phyloP scores from a whole-genome alignment of 306 rosid species.

The Prunus kanzakura region DNA sequence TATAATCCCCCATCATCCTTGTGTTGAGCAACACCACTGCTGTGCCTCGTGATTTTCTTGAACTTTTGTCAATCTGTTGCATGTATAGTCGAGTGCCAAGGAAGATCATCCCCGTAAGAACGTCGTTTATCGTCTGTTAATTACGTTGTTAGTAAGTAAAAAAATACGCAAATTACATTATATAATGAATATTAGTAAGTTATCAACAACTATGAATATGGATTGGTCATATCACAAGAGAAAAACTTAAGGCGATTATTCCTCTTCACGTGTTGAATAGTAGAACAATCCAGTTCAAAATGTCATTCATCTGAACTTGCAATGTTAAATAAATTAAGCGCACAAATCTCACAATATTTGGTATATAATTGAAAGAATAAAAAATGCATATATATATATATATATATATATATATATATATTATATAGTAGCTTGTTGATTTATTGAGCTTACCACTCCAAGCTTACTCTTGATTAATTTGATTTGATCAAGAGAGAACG shows the following conservation, averaged over 20 bases:
- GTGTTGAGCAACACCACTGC: slow-evolving; percentile 43
- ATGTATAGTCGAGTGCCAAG: slow-evolving; percentile 46
- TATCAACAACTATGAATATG: too few species aligned
- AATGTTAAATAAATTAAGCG: not conserved
- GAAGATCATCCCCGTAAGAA: slow-evolving; percentile 40
- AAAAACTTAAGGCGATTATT: not conserved
- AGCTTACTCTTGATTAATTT: slow-evolving; percentile 50
- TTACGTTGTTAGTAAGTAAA: not conserved
- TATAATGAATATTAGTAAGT: too few species aligned
- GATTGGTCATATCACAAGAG: not conserved
- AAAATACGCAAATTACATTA: not conserved
- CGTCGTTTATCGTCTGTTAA: slow-evolving; percentile 39
- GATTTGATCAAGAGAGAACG: slow-evolving; percentile 44
- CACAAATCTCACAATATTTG: not conserved
- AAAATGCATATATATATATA: too few species aligned
- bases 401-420: too few species aligned
- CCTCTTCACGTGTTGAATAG: not conserved
- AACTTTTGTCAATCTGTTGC: slow-evolving; percentile 29
- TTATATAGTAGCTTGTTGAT: too few species aligned
- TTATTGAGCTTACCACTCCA: slow-evolving; percentile 47
- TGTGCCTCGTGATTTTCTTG: slow-evolving; percentile 27
- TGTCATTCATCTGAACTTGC: not conserved
- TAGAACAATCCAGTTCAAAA: not conserved
- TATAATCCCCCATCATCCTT: slow-evolving; percentile 34
- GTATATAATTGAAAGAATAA: not conserved